Evolutionary conservation across 2,329 filamentous ascomycete species (phyloP), one percentile per base, ranked within the genome.

Genomic region (Torrubiellomyces zombiae): DNA sequence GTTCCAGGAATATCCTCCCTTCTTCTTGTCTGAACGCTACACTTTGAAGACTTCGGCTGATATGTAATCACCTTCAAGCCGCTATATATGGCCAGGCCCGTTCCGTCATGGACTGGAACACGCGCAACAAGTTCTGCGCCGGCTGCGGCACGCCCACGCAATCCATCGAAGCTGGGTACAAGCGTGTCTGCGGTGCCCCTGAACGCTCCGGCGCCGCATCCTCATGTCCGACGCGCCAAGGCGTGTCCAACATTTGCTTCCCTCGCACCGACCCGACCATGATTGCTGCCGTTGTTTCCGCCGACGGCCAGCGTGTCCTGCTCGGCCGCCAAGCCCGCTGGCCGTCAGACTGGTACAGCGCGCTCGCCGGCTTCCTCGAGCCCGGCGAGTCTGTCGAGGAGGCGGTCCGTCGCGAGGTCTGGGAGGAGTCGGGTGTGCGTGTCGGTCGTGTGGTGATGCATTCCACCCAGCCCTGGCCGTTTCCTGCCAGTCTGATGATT

Each of bases 181-280:
- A 91, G 55, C 70, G 80, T 22, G 63, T 72, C 6, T 91, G 80
- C 43, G 79, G 81, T 6, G 67, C 77, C 0, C 70, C 66, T 2
- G 80, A 89, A 45, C 51, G 63, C 15, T 45, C 51, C 21, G 58
- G 59, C 13, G 55, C 54, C 20, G 48, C 47, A 14, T 46, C 49
- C 9, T 14, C 11, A 14, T 98, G 89, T 51, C 73, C 69, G 6
- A 91, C 85, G 1, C 70, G 89, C 27, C 76, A 71, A 19, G 83
- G 81, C 14, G 57, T 98, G 22, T 92, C 83, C 16, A 98, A 98
- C 52, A 63, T 94, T 26, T 76, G 67, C 43, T 95, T 94, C 60
- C 86, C 86, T 3, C 71, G 85, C 25, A 94, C 86, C 2, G 85
- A 94, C 40, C 83, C 85, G 1, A 92, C 82, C 15, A 83, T 95